These are phyloP conservation scores for Penicillium waksmanii DNA, from an alignment of 495 filamentous ascomycete genomes.

Conservation along the genomic window DNA sequence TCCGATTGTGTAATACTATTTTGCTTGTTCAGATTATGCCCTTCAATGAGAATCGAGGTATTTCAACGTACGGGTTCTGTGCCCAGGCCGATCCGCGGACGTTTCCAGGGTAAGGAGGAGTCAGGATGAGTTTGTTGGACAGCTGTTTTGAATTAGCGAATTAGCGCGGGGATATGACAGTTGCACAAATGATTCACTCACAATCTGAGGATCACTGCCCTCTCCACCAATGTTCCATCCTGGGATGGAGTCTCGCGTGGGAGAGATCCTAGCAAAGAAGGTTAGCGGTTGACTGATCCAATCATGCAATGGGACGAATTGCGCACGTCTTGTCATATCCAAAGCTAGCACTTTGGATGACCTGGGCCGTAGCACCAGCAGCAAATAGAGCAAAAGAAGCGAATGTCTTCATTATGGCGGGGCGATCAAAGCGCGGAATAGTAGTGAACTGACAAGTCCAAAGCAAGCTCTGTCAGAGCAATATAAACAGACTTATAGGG, in stretches of 20 bases:
- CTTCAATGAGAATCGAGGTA: constrained; percentile 18
- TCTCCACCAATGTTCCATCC: constrained; percentile 73
- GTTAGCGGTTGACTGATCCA: constrained; percentile 26
- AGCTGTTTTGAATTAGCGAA: constrained; percentile 47
- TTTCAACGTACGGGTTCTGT: constrained; percentile 57
- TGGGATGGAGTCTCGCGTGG: constrained; percentile 58
- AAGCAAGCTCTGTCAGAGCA: not conserved
- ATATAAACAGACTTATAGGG: not conserved
- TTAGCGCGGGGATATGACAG: constrained; percentile 3
- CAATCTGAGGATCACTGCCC: constrained; percentile 68
- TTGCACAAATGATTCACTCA: constrained; percentile 22
- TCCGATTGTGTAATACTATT: constrained; percentile 54
- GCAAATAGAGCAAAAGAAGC: constrained; percentile 52
- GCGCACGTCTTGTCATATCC: constrained; percentile 69
- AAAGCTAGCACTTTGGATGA: constrained; percentile 74
- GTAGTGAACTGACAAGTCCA: not conserved
- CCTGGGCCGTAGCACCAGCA: constrained; percentile 60
- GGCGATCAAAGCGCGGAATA: constrained; percentile 11
- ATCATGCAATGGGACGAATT: not conserved
- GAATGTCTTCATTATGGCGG: constrained; percentile 46
- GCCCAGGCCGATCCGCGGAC: constrained; percentile 82
- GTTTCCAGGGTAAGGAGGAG: constrained; percentile 86
- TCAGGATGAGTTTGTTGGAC: constrained; percentile 90
- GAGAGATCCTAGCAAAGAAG: constrained; percentile 53
- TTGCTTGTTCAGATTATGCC: constrained; percentile 1